Conservation (phyloP, 2,329 filamentous ascomycete species). For the Catunica adiposa region DNA sequence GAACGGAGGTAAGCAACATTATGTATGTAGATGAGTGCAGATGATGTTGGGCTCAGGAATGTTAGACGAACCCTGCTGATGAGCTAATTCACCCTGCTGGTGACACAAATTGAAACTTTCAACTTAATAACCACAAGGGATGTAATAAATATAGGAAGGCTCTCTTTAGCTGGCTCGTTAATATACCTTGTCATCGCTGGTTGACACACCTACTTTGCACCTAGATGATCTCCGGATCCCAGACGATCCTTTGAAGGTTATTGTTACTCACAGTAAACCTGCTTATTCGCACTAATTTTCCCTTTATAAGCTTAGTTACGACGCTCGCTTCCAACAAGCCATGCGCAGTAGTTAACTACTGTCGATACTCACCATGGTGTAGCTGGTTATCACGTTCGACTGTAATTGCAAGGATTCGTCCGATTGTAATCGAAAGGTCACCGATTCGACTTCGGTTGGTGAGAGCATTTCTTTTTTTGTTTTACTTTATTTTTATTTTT, state of each 20-base stretch:
- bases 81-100: neutral
- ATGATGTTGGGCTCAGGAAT: neutral
- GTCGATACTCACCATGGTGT: conserved; percentile 11
- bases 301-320: neutral
- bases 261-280: no score
- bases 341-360: conserved; percentile 10
- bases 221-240: no score
- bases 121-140: no score
- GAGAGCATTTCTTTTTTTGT: conserved; percentile 8
- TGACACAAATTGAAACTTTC: no score
- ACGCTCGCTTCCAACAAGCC: neutral
- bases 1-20: neutral
- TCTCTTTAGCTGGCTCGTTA: no score
- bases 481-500: no score
- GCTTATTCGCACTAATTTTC: no score
- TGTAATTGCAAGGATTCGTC: conserved; percentile 5
- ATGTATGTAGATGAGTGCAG: neutral
- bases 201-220: no score
- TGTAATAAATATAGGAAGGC: no score
- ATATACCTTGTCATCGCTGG: no score
- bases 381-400: conserved; percentile 14
- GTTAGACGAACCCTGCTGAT: neutral
- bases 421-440: conserved; percentile 12
- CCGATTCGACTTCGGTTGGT: conserved; percentile 14
- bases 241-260: no score